Base-by-base conservation (phyloP, 1,139 yeast genomes). In the Hansenula sp. region DNA sequence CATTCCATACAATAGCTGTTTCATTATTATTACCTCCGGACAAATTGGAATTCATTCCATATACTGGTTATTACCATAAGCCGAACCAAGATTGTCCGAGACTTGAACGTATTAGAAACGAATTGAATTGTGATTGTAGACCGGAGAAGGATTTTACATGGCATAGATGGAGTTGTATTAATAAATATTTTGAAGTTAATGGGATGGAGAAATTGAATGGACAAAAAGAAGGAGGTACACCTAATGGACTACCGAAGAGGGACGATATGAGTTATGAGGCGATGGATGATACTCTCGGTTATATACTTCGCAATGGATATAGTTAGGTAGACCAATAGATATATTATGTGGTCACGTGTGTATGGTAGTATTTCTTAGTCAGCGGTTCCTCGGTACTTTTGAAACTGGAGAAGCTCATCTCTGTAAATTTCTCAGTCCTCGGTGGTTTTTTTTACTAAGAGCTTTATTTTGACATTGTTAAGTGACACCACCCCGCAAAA, bases 21-120 rank as follows among this genome's bases (percentile, higher is more conserved):
- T 61, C 79, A 1, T 57, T 74, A 36, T 69, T 75, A 48, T 59
- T 71, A 36, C 66, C 70, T 26, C 61, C 57, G 34, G 66, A 66
- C 39, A 56, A 73, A 47, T 59, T 77, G 17, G 82, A 76, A 52
- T 75, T 71, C 56, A 76, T 77, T 53, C 73, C 69, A 34, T 77
- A 76, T 46, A 69, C 77, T 16, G 83, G 82, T 1, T 76, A 75
- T 57, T 66, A 61, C 49, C 79, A 75, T 51, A 19, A 75, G 2
- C 78, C 73, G 13, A 75, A 73, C 54, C 65, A 70, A 28, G 75
- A 75, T 61, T 76, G 82, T 61, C 82, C 80, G 0, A 61, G 71
- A 39, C 73, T 74, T 48, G 56, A 63, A 34, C 62, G 65, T 32
- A 63, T 66, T 45, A 65, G 78, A 52, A 53, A 62, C 38, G 56